These are phyloP conservation scores for Grigorovia yakushimaensis DNA, from an alignment of 805 yeast genomes.

Conservation along the genomic window DNA sequence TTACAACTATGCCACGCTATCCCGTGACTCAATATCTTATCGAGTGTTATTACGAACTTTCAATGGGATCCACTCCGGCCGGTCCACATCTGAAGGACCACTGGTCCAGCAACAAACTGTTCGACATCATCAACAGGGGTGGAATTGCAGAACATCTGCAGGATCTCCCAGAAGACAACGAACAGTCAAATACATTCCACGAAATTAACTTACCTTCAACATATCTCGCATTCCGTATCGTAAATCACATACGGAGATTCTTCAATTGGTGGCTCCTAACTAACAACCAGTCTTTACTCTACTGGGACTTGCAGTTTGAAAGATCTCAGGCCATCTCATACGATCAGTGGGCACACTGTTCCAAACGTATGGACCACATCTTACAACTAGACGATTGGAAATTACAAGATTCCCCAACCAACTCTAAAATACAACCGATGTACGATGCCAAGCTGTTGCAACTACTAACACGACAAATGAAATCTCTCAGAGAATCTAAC, in stretches of 20 bases:
- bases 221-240: background rate
- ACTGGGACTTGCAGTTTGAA: constrained; percentile 30
- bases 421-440: constrained; percentile 30
- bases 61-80: background rate
- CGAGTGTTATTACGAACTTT: background rate
- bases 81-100: background rate
- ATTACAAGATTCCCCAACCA: constrained; percentile 16
- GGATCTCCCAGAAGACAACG: too few species aligned
- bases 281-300: background rate
- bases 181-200: background rate
- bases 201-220: background rate
- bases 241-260: too few species aligned
- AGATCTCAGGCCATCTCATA: constrained; percentile 43
- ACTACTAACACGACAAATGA: constrained; percentile 44
- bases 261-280: background rate
- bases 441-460: constrained; percentile 64
- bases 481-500: constrained; percentile 43
- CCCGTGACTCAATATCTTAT: background rate
- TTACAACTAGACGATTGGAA: constrained; percentile 70
- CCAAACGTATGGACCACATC: constrained; percentile 53
- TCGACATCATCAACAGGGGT: background rate
- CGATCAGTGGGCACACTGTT: constrained; percentile 57
- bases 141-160: background rate
- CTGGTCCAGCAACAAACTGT: background rate
- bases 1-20: background rate